Evolutionary conservation across 2,329 filamentous ascomycete species (phyloP), one percentile per base, ranked within the genome.

Genomic region (Monosporascus sp.): DNA sequence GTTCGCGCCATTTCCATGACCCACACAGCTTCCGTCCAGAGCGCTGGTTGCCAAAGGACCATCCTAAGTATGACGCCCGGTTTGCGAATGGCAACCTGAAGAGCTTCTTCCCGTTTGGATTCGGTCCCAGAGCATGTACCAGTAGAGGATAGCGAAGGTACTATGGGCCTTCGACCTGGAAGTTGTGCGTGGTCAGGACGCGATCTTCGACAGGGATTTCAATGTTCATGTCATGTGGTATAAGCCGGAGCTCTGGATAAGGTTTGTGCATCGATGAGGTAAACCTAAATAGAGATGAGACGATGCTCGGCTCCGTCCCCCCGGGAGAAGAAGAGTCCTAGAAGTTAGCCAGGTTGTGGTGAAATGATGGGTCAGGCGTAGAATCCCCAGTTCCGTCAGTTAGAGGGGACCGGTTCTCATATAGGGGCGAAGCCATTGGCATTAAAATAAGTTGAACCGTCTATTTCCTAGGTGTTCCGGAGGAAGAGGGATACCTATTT

Each of bases 81-180:
- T 53, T 41, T 19, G 27, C 51, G 6, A 24, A 51, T 7, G 54
- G 53, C 34, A 14, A 56, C 5, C 45, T 56, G 17, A 52, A 53
- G 38, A 19, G 27, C 5, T 51, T 45, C 22, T 37, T 17, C 16
- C 54, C 54, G 2, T 56, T 56, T 36, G 19, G 20, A 7, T 7
- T 53, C 7, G 51, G 54, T 14, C 54, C 54, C 2, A 52, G 51
- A 31, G 17, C 24, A 19, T 53, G 54, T 20, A 24, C 44, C 7
- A 48, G 51, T 16, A 19, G 54, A 56, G n/a, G n/a, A n/a, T n/a
- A n/a, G n/a, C n/a, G 7, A 56, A 56, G 37, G 44, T 56, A n/a
- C 38, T 56, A 27, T 53, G 53, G 53, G 27, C 44, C 9, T 52
- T 56, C 24, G 37, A 56, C 41, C 8, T 56, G 24, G 53, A 56